phyloP scores from a whole-genome alignment of 2,329 filamentous ascomycete species.

The Neurospora crassa region DNA sequence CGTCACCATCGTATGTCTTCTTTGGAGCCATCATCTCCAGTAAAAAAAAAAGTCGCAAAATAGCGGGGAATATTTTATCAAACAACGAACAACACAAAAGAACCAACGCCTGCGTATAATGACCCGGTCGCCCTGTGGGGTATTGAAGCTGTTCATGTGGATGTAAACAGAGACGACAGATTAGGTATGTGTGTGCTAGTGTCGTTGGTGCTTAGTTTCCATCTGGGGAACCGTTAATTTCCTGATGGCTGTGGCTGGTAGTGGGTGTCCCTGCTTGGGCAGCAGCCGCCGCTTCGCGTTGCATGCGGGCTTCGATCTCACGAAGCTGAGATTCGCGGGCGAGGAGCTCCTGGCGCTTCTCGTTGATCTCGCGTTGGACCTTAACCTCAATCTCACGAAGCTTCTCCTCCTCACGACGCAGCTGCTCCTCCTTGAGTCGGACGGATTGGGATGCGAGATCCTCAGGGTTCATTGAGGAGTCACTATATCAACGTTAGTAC shows the following conservation, averaged over 20 bases:
- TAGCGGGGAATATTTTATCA: slow-evolving; percentile 34
- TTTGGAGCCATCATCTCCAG: slow-evolving; percentile 17
- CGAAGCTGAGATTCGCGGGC: slow-evolving; percentile 96
- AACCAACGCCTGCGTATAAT: slow-evolving; percentile 40
- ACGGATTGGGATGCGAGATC: slow-evolving; percentile 95
- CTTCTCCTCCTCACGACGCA: slow-evolving; percentile 98
- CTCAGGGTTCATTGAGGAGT: slow-evolving; percentile 94
- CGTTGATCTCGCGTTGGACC: slow-evolving; percentile 99
- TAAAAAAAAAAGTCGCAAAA: slow-evolving; percentile 24
- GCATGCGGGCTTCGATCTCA: slow-evolving; percentile 97
- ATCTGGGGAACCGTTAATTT: slow-evolving; percentile 47
- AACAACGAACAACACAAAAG: slow-evolving; percentile 33
- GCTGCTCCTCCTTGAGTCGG: slow-evolving; percentile 98
- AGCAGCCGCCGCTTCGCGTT: slow-evolving; percentile 65
- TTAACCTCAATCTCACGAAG: slow-evolving; percentile 98
- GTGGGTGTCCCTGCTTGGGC: slow-evolving; percentile 23
- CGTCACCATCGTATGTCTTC: slow-evolving; percentile 15
- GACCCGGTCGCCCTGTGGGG: slow-evolving; percentile 30
- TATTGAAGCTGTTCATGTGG: slow-evolving; percentile 12
- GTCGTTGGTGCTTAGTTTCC: slow-evolving; percentile 29
- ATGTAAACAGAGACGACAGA: slow-evolving; percentile 16
- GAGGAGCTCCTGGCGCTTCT: slow-evolving; percentile 97
- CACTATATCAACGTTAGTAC: slow-evolving; percentile 36
- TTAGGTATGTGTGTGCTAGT: slow-evolving; percentile 16
- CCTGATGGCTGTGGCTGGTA: slow-evolving; percentile 21